Evolutionary conservation across 1,284 basidiomycete species (phyloP).

Genomic region (Polyporus tsugae): DNA sequence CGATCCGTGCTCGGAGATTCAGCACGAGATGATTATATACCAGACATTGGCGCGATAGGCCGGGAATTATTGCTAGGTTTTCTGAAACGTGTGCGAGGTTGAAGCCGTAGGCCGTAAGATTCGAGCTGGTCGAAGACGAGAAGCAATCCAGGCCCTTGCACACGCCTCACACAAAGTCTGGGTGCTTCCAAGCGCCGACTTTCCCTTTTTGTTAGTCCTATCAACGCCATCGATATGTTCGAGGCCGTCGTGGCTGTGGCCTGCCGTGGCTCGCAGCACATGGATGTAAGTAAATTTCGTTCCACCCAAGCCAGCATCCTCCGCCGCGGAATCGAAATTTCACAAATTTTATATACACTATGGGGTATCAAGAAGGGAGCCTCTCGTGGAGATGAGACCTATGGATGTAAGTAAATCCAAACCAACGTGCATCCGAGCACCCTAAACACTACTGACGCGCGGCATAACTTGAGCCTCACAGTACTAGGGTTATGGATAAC

Average conservation of each 20-base stretch:
- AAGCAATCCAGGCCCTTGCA: not conserved
- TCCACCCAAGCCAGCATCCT: not conserved
- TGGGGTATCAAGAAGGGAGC: not conserved
- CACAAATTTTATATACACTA: not conserved
- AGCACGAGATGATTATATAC: not conserved
- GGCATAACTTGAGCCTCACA: not conserved
- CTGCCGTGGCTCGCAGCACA: not conserved
- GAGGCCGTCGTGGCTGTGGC: not conserved
- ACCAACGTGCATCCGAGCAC: too few species aligned
- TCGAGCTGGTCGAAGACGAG: constrained; percentile 2
- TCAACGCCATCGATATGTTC: not conserved
- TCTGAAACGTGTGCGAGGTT: constrained; percentile 1
- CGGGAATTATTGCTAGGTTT: not conserved
- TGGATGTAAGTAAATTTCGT: not conserved
- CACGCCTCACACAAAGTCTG: not conserved
- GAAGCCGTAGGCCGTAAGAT: not conserved
- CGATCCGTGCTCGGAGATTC: not conserved
- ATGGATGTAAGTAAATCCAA: too few species aligned
- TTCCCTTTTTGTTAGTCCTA: not conserved
- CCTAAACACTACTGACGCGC: too few species aligned
- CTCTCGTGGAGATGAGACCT: not conserved
- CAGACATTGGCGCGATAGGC: not conserved
- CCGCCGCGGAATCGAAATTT: not conserved
- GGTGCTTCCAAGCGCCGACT: not conserved
- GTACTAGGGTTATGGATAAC: too few species aligned